Percentiles rank a stretch among this genome's conserved stretches.
These are phyloP conservation scores for Exophiala mesophila DNA, from an alignment of 2,329 filamentous ascomycete species.

Conservation along the genomic window DNA sequence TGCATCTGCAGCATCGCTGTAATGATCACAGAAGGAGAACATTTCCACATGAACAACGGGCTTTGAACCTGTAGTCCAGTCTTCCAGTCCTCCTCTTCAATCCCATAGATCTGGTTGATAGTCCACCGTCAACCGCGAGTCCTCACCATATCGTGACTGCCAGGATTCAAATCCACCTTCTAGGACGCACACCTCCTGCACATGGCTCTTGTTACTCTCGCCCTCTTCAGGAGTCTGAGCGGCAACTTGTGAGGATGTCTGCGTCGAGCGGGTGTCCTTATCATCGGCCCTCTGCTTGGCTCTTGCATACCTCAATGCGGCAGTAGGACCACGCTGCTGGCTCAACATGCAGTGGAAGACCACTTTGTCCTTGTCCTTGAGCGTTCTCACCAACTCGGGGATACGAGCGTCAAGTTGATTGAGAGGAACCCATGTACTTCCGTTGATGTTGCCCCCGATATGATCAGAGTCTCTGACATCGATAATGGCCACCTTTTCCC, in stretches of 20 bases:
- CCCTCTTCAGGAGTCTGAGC: constrained; percentile 16
- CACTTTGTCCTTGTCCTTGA: constrained; percentile 73
- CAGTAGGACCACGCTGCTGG: constrained; percentile 82
- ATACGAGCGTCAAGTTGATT: constrained; percentile 67
- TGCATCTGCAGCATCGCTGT: no score
- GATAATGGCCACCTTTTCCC: constrained; percentile 62
- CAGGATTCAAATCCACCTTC: constrained; percentile 81
- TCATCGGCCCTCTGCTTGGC: constrained; percentile 34
- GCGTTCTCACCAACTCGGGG: constrained; percentile 73
- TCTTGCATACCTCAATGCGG: constrained; percentile 67
- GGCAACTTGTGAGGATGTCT: constrained; percentile 17
- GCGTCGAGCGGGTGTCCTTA: constrained; percentile 15
- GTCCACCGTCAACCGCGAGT: constrained; percentile 74
- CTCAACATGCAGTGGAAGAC: constrained; percentile 93
- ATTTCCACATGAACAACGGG: background rate
- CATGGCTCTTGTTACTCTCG: constrained; percentile 26
- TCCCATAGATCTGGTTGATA: constrained; percentile 84
- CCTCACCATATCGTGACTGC: constrained; percentile 75
- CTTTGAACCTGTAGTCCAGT: no score
- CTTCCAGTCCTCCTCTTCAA: background rate
- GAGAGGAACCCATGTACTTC: constrained; percentile 70
- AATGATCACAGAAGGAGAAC: constrained; percentile 1
- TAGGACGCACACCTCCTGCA: constrained; percentile 73
- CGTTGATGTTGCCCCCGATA: constrained; percentile 82
- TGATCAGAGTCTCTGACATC: constrained; percentile 91